Conservation (phyloP, 495 filamentous ascomycete genomes). For the Aspergillus nanangensis region DNA sequence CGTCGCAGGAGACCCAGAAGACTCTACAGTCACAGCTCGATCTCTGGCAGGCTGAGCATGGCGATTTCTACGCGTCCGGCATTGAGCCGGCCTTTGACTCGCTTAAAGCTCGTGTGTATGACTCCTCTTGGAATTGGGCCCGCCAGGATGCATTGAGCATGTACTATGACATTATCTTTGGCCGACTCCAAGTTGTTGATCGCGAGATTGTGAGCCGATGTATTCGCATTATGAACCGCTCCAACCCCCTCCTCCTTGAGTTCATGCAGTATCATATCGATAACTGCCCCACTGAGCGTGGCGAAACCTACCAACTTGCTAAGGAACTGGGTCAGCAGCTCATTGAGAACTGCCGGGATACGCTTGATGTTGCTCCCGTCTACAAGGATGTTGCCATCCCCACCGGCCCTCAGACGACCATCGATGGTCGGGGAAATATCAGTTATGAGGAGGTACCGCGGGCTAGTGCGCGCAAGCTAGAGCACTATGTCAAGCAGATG, state of each 20-base stretch:
- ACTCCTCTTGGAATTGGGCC: constrained; percentile 99
- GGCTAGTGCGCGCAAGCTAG: constrained; percentile 87
- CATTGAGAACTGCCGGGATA: constrained; percentile 96
- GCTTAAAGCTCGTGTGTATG: constrained; percentile 92
- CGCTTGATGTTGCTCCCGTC: constrained; percentile 72
- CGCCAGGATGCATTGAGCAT: constrained; percentile 95
- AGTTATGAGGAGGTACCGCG: constrained; percentile 86
- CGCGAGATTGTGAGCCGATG: constrained; percentile 97
- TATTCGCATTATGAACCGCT: constrained; percentile 98
- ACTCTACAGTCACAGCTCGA: constrained; percentile 90
- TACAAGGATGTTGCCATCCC: constrained; percentile 95
- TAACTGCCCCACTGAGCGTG: constrained; percentile 92
- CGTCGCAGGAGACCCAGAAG: constrained; percentile 75
- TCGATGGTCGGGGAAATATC: constrained; percentile 86
- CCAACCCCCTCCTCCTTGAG: constrained; percentile 89
- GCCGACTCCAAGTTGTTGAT: constrained; percentile 85
- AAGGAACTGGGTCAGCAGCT: constrained; percentile 93
- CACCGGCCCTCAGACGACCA: constrained; percentile 83
- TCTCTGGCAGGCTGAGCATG: constrained; percentile 91
- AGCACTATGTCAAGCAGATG: constrained; percentile 99
- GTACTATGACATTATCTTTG: constrained; percentile 99
- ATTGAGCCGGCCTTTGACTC: constrained; percentile 92
- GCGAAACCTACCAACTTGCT: constrained; percentile 94
- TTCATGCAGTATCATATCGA: constrained; percentile 99
- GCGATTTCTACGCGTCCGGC: constrained; percentile 89